These are phyloP conservation scores for Linum lewisii DNA, from an alignment of 345 rosid genomes.

Conservation along the genomic window DNA sequence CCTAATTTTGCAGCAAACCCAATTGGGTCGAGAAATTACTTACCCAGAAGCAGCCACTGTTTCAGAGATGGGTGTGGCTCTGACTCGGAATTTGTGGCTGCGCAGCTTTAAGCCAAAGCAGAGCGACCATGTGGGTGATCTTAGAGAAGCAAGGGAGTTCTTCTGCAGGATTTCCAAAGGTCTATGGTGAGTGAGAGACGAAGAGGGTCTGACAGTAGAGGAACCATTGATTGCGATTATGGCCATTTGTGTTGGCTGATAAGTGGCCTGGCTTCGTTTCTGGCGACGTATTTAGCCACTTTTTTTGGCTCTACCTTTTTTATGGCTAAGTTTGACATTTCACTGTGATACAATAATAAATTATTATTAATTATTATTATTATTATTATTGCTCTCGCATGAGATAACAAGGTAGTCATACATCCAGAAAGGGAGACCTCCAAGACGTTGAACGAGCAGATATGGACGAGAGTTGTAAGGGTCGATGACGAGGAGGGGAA, in stretches of 20 bases:
- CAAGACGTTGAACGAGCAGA: too few species aligned
- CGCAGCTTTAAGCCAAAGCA: neutral
- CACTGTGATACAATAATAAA: too few species aligned
- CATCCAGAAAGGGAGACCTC: too few species aligned
- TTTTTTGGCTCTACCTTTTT: too few species aligned
- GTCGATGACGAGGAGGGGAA: too few species aligned
- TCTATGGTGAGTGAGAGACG: neutral
- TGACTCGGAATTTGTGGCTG: neutral
- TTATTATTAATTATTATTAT: too few species aligned
- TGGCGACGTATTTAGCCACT: too few species aligned
- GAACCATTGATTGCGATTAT: neutral
- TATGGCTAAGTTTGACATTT: too few species aligned
- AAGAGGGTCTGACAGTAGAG: neutral
- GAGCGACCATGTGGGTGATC: neutral
- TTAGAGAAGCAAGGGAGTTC: neutral
- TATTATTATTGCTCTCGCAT: too few species aligned
- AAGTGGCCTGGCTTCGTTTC: neutral
- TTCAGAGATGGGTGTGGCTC: neutral
- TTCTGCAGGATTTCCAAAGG: neutral
- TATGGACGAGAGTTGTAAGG: too few species aligned
- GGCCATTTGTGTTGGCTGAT: neutral
- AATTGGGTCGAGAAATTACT: neutral
- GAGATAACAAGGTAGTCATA: too few species aligned
- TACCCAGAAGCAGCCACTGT: neutral
- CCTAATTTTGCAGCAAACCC: neutral